Base-by-base conservation (phyloP, 495 filamentous ascomycete species). In the Hamigera avellanea region DNA sequence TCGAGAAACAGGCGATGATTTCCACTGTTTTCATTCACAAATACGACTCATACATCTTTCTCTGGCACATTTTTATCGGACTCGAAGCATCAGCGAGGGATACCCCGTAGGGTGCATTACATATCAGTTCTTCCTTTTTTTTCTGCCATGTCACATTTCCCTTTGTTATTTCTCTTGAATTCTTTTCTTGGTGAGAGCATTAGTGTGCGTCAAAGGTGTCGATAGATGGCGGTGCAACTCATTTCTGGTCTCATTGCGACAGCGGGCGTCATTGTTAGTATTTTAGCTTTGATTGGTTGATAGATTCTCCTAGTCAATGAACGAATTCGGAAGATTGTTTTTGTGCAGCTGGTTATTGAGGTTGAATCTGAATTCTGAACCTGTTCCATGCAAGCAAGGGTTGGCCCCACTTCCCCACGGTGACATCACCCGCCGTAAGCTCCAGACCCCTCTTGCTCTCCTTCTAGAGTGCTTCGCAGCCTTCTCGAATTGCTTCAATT, bases 391-490 rank as follows among this genome's bases (percentile, higher is more conserved):
- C n/a, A n/a, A n/a, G n/a, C n/a, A n/a, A 28, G 29, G 38, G 34
- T 37, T 19, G 37, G 52, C 59, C 57, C 61, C 58, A 62, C 58
- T 43, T 50, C 4, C 21, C 21, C 37, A 46, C 40, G 42, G 59
- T 66, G 62, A 66, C 62, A 63, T 66, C 62, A 66, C 59, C 42
- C 37, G 35, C 8, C 8, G n/a, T 42, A 21, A 27, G 1, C 19
- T 16, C 19, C 26, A 38, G 37, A 40, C 28, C 37, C 28, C 37
- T 43, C 33, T 43, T 35, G 40, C 33, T 44, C 40, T 27, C 31
- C 33, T 35, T 35, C 25, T 26, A 23, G 4, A 9, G 21, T 23
- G 21, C 15, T 21, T 36, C 8, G 21, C 26, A 14, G 6, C 14
- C 3, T 31, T 6, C 18, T 14, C 21, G 19, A 14, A 19, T 19